Evolutionary conservation across 768 basidiomycete genomes (phyloP).

Genomic region (Pleurotus eryngii): DNA sequence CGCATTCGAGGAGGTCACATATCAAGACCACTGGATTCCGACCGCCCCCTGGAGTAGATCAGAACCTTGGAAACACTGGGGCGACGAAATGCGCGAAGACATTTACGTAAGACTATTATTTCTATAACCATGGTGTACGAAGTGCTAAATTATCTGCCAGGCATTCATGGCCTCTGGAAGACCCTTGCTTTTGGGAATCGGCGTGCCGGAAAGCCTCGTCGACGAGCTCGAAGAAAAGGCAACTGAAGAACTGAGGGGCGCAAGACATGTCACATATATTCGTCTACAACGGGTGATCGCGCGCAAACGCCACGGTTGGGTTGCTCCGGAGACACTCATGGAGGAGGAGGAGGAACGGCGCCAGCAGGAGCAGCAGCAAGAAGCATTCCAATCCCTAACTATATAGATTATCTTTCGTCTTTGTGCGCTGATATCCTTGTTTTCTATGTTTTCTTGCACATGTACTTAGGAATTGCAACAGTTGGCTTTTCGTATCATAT

Average conservation of each 20-base stretch:
- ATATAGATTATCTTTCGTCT: too few species aligned
- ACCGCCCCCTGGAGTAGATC: constrained; percentile 48
- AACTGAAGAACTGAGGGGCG: constrained; percentile 47
- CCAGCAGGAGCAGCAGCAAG: too few species aligned
- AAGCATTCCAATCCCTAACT: too few species aligned
- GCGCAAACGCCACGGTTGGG: background rate
- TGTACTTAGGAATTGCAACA: too few species aligned
- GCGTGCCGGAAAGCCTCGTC: constrained; percentile 50
- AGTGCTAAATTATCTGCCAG: constrained; percentile 26
- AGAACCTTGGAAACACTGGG: constrained; percentile 11
- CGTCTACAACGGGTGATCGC: constrained; percentile 2
- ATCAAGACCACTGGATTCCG: constrained; percentile 62
- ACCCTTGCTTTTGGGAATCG: constrained; percentile 65
- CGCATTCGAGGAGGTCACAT: constrained; percentile 56
- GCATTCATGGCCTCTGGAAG: constrained; percentile 63
- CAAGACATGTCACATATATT: constrained; percentile 11
- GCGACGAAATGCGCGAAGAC: constrained; percentile 56
- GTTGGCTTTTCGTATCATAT: too few species aligned
- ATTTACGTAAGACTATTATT: constrained; percentile 37
- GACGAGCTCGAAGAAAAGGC: constrained; percentile 52
- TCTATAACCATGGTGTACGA: background rate
- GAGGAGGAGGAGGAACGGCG: too few species aligned
- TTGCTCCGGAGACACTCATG: background rate
- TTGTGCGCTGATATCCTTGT: too few species aligned
- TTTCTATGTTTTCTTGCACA: too few species aligned